Base-by-base conservation (phyloP, 2,329 filamentous ascomycete genomes). In the Tolypocladium tropicale region DNA sequence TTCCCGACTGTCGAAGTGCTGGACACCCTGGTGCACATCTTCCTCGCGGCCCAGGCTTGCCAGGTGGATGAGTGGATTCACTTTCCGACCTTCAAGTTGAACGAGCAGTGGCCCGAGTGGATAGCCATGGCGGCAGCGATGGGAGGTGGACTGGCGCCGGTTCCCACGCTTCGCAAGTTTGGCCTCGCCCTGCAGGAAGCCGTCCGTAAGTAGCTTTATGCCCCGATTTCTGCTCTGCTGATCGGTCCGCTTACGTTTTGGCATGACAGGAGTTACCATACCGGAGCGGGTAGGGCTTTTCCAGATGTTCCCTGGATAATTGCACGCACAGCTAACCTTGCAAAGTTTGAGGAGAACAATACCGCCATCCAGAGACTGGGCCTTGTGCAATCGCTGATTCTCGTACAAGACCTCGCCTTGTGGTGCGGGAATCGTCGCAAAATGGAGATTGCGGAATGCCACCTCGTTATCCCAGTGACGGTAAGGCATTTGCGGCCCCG, bases 21-120 rank as follows among this genome's bases (percentile, higher is more conserved):
- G 58, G 83, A 86, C 61, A 81, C 78, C 11, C 72, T 86, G 55
- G 74, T 85, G 14, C 80, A 86, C 57, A 78, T 81, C 58, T 86
- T 81, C 58, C 69, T 86, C 23, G 78, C 80, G 1, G 75, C 76
- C 1, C 80, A 84, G 48, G 71, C 75, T 30, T 77, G 82, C 51
- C 76, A 83, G 57, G 74, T 83, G 0, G 81, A 80, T 51, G 74
- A 76, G 50, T 86, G 78, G 74, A 78, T 88, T 56, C 84, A 88
- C 67, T 76, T 82, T 50, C 77, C 81, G 1, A 82, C 81, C 0
- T 79, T 87, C 41, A 76, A 74, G 2, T 73, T 84, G 9, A 80
- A 80, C 21, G 71, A 73, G 3, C 75, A 81, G 56, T 76, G 76
- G 58, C 78, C 83, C 0, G 82, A 86, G 60, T 80, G 85, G 67